Base-by-base conservation (phyloP, 169 alveolate species). In the Plasmodium gallinaceum region DNA sequence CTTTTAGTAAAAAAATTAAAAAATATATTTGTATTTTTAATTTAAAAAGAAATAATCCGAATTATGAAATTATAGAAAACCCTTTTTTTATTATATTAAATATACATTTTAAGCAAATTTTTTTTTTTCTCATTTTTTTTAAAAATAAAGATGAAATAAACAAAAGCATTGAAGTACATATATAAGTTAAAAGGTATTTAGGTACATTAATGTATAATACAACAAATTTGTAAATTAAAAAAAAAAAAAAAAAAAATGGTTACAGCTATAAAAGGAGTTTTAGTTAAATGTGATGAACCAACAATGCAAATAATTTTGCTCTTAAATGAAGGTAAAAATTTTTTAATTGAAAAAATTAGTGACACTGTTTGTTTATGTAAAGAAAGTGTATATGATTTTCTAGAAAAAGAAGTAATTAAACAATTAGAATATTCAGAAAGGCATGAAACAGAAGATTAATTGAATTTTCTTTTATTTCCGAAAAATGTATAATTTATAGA, bases 301-400 rank as follows among this genome's bases (percentile, higher is more conserved):
- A 92, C 95, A 3, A 94, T 94, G 96, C 95, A 92, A 89, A 94
- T 94, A 52, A 90, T 94, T 64, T 80, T 88, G 46, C 94, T 92
- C 20, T 91, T 94, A 46, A 94, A 94, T 89, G 95, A 92, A 86
- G 90, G 85, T 48, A 88, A 88, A 71, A 93, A 94, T 73, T 94
- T 94, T 87, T 87, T 94, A 42, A 94, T 94, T 45, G 96, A 94
- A 68, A 94, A 94, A 75, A 92, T 94, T 60, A 94, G 94, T 75
- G 96, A 94, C 24, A 88, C 95, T 52, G 95, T 94, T 39, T 94
- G 95, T 54, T 93, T 94, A 42, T 94, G 96, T 74, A 92, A 92
- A 72, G 95, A 92, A 71, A 70, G 69, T 45, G 96, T 94, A 20
- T 62, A 85, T 69, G 95, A 92, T 24, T 94, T 94, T 87, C 75